Conservation (phyloP, 1,139 yeast genomes). For the Diutina rugosa region DNA sequence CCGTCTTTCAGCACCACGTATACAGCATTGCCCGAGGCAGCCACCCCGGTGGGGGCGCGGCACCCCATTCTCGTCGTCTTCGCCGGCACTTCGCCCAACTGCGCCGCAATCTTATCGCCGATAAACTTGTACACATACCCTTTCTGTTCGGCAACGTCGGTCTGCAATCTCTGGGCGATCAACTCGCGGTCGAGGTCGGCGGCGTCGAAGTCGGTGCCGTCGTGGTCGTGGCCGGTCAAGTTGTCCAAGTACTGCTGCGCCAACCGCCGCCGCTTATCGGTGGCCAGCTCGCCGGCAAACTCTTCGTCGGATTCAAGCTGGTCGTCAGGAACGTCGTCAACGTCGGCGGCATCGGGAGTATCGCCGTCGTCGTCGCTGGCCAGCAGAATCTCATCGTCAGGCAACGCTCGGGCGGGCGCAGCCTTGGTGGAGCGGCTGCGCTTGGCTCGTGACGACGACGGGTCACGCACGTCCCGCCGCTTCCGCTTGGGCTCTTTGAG, state of each 20-base stretch:
- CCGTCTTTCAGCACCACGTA: slow-evolving; percentile 80
- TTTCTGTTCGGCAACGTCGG: slow-evolving; percentile 81
- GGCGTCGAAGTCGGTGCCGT: slow-evolving; percentile 31
- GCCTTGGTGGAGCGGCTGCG: background rate
- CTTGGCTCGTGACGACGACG: background rate
- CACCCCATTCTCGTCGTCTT: slow-evolving; percentile 45
- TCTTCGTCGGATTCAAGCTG: slow-evolving; percentile 37
- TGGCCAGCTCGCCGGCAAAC: slow-evolving; percentile 65
- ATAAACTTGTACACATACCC: slow-evolving; percentile 69
- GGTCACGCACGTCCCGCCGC: background rate
- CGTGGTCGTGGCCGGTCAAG: slow-evolving; percentile 41
- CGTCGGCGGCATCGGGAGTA: background rate
- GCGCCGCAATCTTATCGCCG: slow-evolving; percentile 32
- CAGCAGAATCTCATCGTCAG: slow-evolving; percentile 1
- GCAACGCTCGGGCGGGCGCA: background rate
- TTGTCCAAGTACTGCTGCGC: slow-evolving; percentile 89
- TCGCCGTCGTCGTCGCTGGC: background rate
- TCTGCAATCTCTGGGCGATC: slow-evolving; percentile 64
- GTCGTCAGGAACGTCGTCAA: background rate
- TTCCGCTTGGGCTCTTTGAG: slow-evolving; percentile 1
- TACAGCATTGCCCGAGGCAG: slow-evolving; percentile 44
- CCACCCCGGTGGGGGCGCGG: slow-evolving; percentile 40
- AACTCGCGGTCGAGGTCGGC: slow-evolving; percentile 74
- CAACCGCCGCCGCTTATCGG: slow-evolving; percentile 85
- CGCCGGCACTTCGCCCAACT: slow-evolving; percentile 27